Evolutionary conservation across 1,139 yeast species (phyloP), one percentile per base, ranked within the genome.

Genomic region (Pichia sorboxylosa): DNA sequence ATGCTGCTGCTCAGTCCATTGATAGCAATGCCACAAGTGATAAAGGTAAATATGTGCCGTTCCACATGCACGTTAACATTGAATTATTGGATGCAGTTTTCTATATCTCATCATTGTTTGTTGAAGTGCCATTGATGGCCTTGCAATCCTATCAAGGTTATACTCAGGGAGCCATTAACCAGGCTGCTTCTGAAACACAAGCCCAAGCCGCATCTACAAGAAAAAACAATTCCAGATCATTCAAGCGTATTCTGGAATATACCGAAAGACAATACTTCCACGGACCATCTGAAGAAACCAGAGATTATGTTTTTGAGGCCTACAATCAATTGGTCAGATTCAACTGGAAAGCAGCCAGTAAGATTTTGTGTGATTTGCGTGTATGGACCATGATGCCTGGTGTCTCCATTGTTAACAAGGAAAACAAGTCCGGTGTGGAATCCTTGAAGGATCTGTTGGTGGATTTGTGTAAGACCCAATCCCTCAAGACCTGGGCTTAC

Each of bases 271-370:
- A 90, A 58, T 82, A 80, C 41, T 90, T 90, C 66, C 84, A 87
- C 44, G 98, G 98, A 25, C 98, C 98, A 28, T 96, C 97, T 37
- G 98, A 90, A 62, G 83, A 90, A 58, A 82, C 93, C 33, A 80
- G 93, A 54, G 99, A 90, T 58, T 85, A 74, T 59, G 79, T 90
- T 49, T 78, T 90, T 67, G 87, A 83, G 57, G 94, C 97, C 33
- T 92, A 97, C 28, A 78, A 78, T 59, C 77, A 85, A 28, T 73
- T 92, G 58, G 82, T 83, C 55, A 73, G 70, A 48, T 96, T 97
- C 46, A 84, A 90, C 54, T 90, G 98, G 98, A 61, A 68, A 40
- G 66, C 70, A 49, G 79, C 95, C 27, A 71, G 76, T 47, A 72
- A 73, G 31, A 69, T 83, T 50, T 69, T 92, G 51, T 64, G 69